A percentile compares a stretch with the other conserved stretches of the same genome.
Conservation (phyloP, 2,329 filamentous ascomycete genomes). For the Tolypocladium inflatum region DNA sequence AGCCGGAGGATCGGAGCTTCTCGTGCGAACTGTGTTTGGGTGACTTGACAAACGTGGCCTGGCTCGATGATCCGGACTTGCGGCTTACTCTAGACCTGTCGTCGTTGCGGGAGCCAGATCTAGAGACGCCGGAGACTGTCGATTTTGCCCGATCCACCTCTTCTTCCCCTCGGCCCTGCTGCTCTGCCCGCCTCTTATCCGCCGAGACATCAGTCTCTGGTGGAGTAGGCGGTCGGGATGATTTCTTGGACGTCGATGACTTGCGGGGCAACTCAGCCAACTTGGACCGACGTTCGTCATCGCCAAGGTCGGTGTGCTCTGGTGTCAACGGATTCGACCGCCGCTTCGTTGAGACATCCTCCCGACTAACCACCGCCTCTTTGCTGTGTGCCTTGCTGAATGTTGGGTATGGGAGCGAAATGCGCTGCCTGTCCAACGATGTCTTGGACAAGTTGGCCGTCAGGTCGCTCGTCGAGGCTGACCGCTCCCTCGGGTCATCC, state of each 20-base stretch:
- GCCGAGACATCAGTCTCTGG: conserved; percentile 53
- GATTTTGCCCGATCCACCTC: conserved; percentile 29
- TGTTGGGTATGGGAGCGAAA: conserved; percentile 62
- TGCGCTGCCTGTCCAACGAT: conserved; percentile 31
- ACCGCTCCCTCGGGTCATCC: conserved; percentile 15
- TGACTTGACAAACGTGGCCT: conserved; percentile 42
- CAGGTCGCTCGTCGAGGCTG: conserved; percentile 36
- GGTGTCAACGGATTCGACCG: conserved; percentile 49
- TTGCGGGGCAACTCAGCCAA: conserved; percentile 33
- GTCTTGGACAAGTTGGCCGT: conserved; percentile 35
- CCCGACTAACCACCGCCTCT: conserved; percentile 62
- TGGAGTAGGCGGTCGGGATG: conserved; percentile 48
- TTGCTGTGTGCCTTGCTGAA: conserved; percentile 91
- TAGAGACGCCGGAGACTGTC: conserved; percentile 31
- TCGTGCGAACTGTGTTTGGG: conserved; percentile 24
- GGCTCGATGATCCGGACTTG: conserved; percentile 48
- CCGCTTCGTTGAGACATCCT: conserved; percentile 30
- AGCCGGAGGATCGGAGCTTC: conserved; percentile 24
- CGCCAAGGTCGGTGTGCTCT: conserved; percentile 59
- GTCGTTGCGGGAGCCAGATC: conserved; percentile 35
- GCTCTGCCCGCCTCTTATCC: conserved; percentile 26
- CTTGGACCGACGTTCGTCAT: conserved; percentile 30
- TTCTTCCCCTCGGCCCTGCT: conserved; percentile 16
- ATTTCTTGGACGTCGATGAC: conserved; percentile 29
- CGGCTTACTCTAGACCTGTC: conserved; percentile 42